Conservation (phyloP, 2,329 filamentous ascomycete species). For the Aspergillus neotritici region DNA sequence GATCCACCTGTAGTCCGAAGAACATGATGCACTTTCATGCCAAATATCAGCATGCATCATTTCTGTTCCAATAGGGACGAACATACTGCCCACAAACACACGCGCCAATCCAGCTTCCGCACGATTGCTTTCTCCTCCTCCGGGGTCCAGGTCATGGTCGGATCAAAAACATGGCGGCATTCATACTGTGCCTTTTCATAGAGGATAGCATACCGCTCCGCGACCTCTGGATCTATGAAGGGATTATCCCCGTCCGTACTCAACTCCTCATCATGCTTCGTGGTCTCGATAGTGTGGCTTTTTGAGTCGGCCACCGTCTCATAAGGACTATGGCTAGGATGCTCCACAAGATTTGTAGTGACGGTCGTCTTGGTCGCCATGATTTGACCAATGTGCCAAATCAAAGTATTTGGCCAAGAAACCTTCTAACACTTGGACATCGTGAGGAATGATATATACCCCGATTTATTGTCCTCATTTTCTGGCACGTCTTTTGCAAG, state of each 20-base stretch:
- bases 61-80: slow-evolving; percentile 4
- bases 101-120: slow-evolving; percentile 19
- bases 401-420: no score
- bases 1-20: slow-evolving; percentile 54
- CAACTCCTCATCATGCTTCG: no score
- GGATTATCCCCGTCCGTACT: slow-evolving; percentile 14
- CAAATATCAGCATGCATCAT: slow-evolving; percentile 1
- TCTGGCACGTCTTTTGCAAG: no score
- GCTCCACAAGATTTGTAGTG: no score
- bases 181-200: slow-evolving; percentile 52
- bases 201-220: slow-evolving; percentile 49
- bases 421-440: no score
- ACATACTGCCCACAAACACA: slow-evolving; percentile 22
- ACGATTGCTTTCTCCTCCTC: slow-evolving; percentile 29
- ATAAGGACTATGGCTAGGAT: no score
- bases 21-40: slow-evolving; percentile 49
- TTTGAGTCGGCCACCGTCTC: no score
- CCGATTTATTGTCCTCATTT: no score
- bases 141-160: slow-evolving; percentile 29
- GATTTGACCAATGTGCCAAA: no score
- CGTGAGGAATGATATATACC: no score
- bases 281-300: no score
- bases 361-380: no score
- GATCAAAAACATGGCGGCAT: slow-evolving; percentile 41
- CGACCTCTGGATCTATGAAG: slow-evolving; percentile 49